These are phyloP conservation scores for Lobosporangium transversale DNA, from an alignment of 192 early-diverging fungal genomes.

Conservation along the genomic window DNA sequence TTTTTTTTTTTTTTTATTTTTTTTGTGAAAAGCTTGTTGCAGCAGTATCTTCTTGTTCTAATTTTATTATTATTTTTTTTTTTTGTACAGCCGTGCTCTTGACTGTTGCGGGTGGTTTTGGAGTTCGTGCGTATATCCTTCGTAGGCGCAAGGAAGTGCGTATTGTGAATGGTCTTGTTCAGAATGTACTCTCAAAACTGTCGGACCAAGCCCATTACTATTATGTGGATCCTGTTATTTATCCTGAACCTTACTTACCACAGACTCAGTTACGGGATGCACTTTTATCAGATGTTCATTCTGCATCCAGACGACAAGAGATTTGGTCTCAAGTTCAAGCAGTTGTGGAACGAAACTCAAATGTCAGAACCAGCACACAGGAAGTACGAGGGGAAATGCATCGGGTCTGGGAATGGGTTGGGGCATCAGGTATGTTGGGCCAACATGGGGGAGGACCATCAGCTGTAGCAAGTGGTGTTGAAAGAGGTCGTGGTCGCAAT, in stretches of 20 bases:
- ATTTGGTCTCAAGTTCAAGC: conserved; percentile 68
- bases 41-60: too few relatives aligned
- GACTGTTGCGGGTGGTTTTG: conserved; percentile 2
- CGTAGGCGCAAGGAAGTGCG: conserved; percentile 21
- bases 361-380: conserved; percentile 67
- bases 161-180: conserved; percentile 39
- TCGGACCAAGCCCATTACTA: conserved; percentile 64
- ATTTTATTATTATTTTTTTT: background rate
- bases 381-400: conserved; percentile 69
- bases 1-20: background rate
- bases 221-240: conserved; percentile 71
- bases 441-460: background rate
- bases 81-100: conserved; percentile 2
- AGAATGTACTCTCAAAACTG: conserved; percentile 36
- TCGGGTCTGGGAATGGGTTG: conserved; percentile 78
- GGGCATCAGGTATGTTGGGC: conserved; percentile 37
- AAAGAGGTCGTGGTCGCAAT: background rate
- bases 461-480: background rate
- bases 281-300: conserved; percentile 57
- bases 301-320: conserved; percentile 54
- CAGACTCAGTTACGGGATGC: conserved; percentile 67
- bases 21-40: background rate
- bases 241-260: conserved; percentile 54
- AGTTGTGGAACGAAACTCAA: conserved; percentile 70
- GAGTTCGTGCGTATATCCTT: conserved; percentile 10